Evolutionary conservation across 2,329 filamentous ascomycete genomes (phyloP), one percentile per base, ranked within the genome.

Genomic region (Mollisiaceae sp.): DNA sequence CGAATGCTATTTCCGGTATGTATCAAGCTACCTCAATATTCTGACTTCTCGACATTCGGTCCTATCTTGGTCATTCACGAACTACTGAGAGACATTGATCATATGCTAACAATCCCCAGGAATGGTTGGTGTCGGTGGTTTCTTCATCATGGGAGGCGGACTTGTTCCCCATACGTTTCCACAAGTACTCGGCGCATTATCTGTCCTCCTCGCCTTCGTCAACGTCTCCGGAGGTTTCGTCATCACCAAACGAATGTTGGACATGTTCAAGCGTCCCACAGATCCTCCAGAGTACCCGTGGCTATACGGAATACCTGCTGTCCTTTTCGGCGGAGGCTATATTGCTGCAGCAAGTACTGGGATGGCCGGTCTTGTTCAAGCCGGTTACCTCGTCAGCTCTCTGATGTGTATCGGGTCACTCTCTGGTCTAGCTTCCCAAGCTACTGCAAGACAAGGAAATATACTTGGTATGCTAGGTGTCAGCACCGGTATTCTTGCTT

Each of bases 201-300:
- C 92, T 1, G 93, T 97, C 1, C 81, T 95, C 5, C 80, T 97
- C 22, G 93, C 93, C 0, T 97, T 95, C 75, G 91, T 96, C 68
- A 97, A 97, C 70, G 89, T 97, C 2, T 90, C 91, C 0, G 93
- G 93, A 65, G 93, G 93, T 0, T 97, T 97, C 67, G 91, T 96
- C 52, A 92, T 97, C 66, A 96, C 93, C 2, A 96, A 96, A 79
- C 86, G 93, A 68, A 97, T 97, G 93, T 82, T 97, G 52, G 93
- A 97, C 76, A 94, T 94, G 91, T 94, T 94, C 76, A 91, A 91
- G 75, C 86, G 91, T 14, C 90, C 92, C 32, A 95, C 92, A 4
- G 93, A 97, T 71, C 93, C 93, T 38, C 88, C 91, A 0, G 93
- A 97, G 76, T 97, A 94, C 70, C 91, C 91, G 0, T 97, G 91